phyloP scores from a whole-genome alignment of 345 rosid species.

The Eucalyptus caleyi region DNA sequence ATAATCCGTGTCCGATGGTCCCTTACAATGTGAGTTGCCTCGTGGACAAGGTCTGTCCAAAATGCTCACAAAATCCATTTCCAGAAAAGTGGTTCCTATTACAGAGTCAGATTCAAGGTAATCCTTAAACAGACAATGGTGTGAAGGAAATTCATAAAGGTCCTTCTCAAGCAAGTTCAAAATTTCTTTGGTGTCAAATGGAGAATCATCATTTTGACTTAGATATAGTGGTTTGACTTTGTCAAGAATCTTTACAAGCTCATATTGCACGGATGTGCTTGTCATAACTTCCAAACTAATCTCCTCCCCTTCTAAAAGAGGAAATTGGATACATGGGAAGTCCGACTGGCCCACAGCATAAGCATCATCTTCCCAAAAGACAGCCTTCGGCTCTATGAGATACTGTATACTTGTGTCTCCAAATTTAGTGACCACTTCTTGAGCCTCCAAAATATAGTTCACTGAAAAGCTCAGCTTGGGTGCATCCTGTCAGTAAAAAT shows the following conservation, averaged over 20 bases:
- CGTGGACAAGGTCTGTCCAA: conserved; percentile 14
- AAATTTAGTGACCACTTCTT: conserved; percentile 36
- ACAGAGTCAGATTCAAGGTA: conserved; percentile 24
- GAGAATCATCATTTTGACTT: conserved; percentile 8
- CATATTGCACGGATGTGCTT: conserved; percentile 26
- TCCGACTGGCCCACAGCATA: conserved; percentile 13
- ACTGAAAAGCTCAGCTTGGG: conserved; percentile 4
- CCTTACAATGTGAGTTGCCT: conserved; percentile 8
- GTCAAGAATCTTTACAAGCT: conserved; percentile 33
- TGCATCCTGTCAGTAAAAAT: conserved; percentile 29
- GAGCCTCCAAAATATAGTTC: conserved; percentile 18
- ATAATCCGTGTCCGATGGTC: conserved; percentile 6
- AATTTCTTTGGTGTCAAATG: conserved; percentile 23
- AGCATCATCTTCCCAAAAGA: conserved; percentile 27
- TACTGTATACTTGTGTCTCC: conserved; percentile 31
- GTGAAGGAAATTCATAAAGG: conserved; percentile 30
- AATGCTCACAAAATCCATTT: conserved; percentile 28
- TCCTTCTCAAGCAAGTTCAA: conserved; percentile 24
- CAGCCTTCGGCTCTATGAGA: conserved; percentile 18
- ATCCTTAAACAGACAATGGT: conserved; percentile 23
- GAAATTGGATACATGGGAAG: conserved; percentile 17
- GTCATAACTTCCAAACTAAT: conserved; percentile 21
- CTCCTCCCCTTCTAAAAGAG: conserved; percentile 68
- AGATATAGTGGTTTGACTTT: conserved; percentile 12
- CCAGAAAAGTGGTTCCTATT: conserved; percentile 11